Base-by-base conservation (phyloP, 2,329 filamentous ascomycete species). In the Phialocephala sp. region DNA sequence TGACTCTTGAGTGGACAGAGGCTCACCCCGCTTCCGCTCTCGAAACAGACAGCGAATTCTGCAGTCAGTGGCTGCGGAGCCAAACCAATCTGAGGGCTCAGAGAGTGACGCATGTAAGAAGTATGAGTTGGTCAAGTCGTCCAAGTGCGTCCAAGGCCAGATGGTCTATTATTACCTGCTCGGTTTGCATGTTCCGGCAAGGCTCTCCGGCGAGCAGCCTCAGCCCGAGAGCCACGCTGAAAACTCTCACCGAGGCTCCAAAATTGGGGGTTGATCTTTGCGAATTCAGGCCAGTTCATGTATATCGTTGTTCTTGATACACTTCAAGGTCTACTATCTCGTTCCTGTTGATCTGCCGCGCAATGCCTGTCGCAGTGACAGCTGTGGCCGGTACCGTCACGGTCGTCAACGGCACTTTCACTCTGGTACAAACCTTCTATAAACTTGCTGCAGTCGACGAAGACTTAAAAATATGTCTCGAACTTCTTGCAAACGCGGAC, bases 401-500 rank as follows among this genome's bases (percentile, higher is more conserved):
- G 1, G 41, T 59, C 20, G 22, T 59, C 20, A 59, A 59, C 24
- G 57, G 57, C 18, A 59, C 57, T 4, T 59, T 59, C 27, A 35
- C 15, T 24, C 57, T 59, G 20, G 12, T 59, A 22, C 57, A 59
- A 35, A 59, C 37, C 4, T 27, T 45, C 24, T 59, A 24, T 27
- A 59, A 45, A 35, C 57, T 59, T 32, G 27, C 37, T 27, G 57
- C 37, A 27, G 57, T 47, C 18, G 57, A 59, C 24, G 37, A 59
- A 35, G 57, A 59, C 41, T 45, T 59, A 12, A 47, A 45, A 20
- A 59, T 59, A 12, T 59, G 57, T 45, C 57, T 59, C 8, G 39
- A 59, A 32, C 57, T 59, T 45, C 57, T 45, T 22, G 57, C 37
- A 27, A 59, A 41, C n/a, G 41, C 24, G 20, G n/a, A 59, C 9